Evolutionary conservation across 1,139 yeast genomes (phyloP).

Genomic region (Hyphopichia buzzinii): DNA sequence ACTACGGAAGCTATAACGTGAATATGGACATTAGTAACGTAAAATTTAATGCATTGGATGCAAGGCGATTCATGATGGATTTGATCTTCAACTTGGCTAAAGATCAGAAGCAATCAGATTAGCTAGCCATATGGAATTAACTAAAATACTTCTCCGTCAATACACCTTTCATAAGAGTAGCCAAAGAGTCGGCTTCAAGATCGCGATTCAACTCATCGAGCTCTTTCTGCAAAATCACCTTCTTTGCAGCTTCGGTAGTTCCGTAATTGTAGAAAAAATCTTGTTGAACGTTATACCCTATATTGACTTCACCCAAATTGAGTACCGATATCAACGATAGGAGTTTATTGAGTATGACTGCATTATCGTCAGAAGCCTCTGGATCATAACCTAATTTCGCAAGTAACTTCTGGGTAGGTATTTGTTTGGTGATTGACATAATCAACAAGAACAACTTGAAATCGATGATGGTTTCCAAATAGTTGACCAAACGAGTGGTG

Average conservation of each 20-base stretch:
- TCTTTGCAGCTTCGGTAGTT: constrained; percentile 9
- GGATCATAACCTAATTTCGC: constrained; percentile 23
- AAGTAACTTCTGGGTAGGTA: constrained; percentile 22
- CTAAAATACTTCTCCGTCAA: constrained; percentile 24
- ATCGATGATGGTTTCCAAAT: constrained; percentile 24
- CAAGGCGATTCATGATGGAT: constrained; percentile 23
- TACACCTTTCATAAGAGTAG: constrained; percentile 25
- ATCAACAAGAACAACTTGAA: constrained; percentile 28
- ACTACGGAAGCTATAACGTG: constrained; percentile 11
- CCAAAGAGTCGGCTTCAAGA: constrained; percentile 25
- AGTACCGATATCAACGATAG: constrained; percentile 23
- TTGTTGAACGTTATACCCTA: constrained; percentile 23
- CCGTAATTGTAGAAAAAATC: constrained; percentile 23
- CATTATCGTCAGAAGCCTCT: constrained; percentile 8
- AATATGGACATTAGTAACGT: constrained; percentile 26
- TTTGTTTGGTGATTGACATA: constrained; percentile 22
- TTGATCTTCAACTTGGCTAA: constrained; percentile 9
- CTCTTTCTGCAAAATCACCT: constrained; percentile 8
- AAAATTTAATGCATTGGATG: constrained; percentile 30
- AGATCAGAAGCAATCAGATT: neutral
- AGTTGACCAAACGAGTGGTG: constrained; percentile 17
- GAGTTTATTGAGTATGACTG: constrained; percentile 16
- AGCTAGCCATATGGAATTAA: no score
- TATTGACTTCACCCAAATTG: constrained; percentile 27
- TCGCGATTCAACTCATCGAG: constrained; percentile 22